Base-by-base conservation (phyloP, 805 yeast species). In the Ogataea dorogensis region DNA sequence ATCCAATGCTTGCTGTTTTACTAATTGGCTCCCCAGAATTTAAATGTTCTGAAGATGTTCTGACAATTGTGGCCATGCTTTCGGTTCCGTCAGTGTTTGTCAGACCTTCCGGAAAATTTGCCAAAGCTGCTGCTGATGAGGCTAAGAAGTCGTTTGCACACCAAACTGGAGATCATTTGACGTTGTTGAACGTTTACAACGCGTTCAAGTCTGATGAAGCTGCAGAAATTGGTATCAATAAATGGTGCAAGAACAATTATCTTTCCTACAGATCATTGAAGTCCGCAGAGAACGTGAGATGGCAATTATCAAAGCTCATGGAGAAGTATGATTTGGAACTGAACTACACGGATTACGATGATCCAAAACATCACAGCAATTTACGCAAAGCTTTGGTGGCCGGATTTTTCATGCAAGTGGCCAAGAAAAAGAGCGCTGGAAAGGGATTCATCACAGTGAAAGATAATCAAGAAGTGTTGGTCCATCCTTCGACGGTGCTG, bases 321-420 rank as follows among this genome's bases (percentile, higher is more conserved):
- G 81, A 81, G 50, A 73, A 82, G 37, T 74, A 80, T 53, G 93
- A 85, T 51, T 64, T 91, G 39, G 86, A 80, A 39, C 63, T 93
- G 36, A 70, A 74, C 41, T 75, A 87, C 31, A 81, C 87, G 2
- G 80, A 83, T 25, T 73, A 64, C 44, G 83, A 76, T 17, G 81
- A 79, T 52, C 76, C 75, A 33, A 56, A 58, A 26, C 88, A 86
- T 64, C 81, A 80, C 61, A 79, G 75, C 50, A 83, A 86, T 52
- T 80, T 93, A 46, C 73, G 95, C 39, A 85, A 83, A 59, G 96
- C 98, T 0, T 64, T 93, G 40, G 73, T 86, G 4, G 75, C 86
- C n/a, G 98, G 98, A 2, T 89, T 88, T 61, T 93, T 93, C 69
- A 89, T 93, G 98, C 98, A 93, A 67, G 95, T 86, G 37, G 98